Evolutionary conservation across 305 asterid genomes (phyloP).

Genomic region (Plantago rigida): DNA sequence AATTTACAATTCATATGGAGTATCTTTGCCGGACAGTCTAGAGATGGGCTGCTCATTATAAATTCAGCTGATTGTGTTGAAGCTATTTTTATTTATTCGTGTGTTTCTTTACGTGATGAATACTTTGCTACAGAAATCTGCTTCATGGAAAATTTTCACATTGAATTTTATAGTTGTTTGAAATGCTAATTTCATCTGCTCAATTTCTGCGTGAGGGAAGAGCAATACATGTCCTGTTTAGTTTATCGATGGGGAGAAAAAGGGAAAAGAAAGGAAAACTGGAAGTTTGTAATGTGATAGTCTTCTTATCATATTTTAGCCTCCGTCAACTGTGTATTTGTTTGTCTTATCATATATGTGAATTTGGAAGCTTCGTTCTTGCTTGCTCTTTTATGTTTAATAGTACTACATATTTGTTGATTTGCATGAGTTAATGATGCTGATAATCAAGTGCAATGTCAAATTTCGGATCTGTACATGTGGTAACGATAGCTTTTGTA

Average conservation of each 20-base stretch:
- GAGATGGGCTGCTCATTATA: too few species aligned
- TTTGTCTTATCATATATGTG: too few species aligned
- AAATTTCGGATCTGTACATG: slow-evolving; percentile 13
- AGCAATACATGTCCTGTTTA: background rate
- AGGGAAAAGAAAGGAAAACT: background rate
- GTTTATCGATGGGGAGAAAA: background rate
- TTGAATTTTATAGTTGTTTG: too few species aligned
- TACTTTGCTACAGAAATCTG: too few species aligned
- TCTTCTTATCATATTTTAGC: slow-evolving; percentile 1
- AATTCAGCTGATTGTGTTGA: too few species aligned
- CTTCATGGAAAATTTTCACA: too few species aligned
- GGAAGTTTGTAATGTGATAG: background rate
- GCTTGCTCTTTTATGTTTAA: slow-evolving; percentile 6
- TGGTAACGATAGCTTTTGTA: slow-evolving; percentile 23
- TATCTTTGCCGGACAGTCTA: too few species aligned
- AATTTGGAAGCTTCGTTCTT: slow-evolving; percentile 13
- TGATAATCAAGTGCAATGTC: slow-evolving; percentile 10
- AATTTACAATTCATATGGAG: too few species aligned
- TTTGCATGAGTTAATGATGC: slow-evolving; percentile 17
- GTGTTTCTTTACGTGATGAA: too few species aligned
- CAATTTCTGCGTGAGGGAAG: too few species aligned
- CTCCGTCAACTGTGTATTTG: background rate
- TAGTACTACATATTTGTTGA: slow-evolving; percentile 13
- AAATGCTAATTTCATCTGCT: too few species aligned
- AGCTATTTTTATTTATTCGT: too few species aligned